These are phyloP conservation scores for Fusarium sulawesiense DNA, from an alignment of 2,329 filamentous ascomycete genomes.

Conservation along the genomic window DNA sequence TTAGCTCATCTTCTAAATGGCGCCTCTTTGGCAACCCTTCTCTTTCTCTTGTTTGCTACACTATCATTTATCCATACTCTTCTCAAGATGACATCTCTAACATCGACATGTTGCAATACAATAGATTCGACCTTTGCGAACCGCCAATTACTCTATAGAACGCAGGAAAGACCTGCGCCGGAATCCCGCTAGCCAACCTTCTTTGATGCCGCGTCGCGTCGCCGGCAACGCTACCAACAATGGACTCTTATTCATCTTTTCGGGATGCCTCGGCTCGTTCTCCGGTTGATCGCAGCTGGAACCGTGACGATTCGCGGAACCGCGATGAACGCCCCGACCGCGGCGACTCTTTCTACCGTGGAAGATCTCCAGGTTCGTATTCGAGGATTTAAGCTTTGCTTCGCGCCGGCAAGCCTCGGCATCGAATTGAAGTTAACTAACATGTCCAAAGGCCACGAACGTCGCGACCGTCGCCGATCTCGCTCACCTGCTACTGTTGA, in stretches of 20 bases:
- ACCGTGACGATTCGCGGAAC: conserved; percentile 63
- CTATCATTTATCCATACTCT: conserved; percentile 40
- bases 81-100: conserved; percentile 66
- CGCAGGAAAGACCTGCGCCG: conserved; percentile 12
- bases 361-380: conserved; percentile 76
- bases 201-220: conserved; percentile 35
- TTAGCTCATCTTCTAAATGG: conserved; percentile 36
- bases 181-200: conserved; percentile 2
- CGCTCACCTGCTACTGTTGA: conserved; percentile 79
- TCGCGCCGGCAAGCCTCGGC: not conserved
- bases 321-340: conserved; percentile 61
- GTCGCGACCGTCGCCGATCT: conserved; percentile 71
- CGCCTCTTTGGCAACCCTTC: conserved; percentile 46
- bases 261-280: conserved; percentile 65
- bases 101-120: conserved; percentile 64
- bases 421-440: conserved; percentile 1
- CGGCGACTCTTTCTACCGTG: conserved; percentile 71
- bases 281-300: conserved; percentile 65
- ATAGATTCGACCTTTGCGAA: conserved; percentile 54
- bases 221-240: conserved; percentile 45
- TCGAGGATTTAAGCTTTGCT: not conserved
- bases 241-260: conserved; percentile 68
- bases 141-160: conserved; percentile 40
- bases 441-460: conserved; percentile 62
- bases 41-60: conserved; percentile 41